These are phyloP conservation scores for Apiotrichum siamense DNA, from an alignment of 1,284 basidiomycete species.

Conservation along the genomic window DNA sequence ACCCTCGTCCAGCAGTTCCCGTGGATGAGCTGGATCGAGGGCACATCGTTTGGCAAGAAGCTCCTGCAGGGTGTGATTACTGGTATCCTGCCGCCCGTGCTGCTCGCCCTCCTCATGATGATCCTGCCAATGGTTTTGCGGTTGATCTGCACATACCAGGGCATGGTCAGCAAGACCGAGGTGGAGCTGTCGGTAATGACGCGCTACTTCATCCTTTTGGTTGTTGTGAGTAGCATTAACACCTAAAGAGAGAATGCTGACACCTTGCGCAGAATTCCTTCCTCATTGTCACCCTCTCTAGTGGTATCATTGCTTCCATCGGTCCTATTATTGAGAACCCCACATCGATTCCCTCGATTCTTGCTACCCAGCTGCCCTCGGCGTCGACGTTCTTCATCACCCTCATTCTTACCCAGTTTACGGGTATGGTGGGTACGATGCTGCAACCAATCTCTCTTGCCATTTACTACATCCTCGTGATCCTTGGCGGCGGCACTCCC, in stretches of 20 bases:
- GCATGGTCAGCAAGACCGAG: slow-evolving; percentile 63
- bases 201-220: slow-evolving; percentile 57
- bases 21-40: slow-evolving; percentile 61
- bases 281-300: slow-evolving; percentile 63
- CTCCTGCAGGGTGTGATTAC: slow-evolving; percentile 58
- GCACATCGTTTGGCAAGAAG: slow-evolving; percentile 30
- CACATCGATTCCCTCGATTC: slow-evolving; percentile 43
- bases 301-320: slow-evolving; percentile 38
- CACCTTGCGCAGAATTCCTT: slow-evolving; percentile 62
- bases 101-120: slow-evolving; percentile 64
- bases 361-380: slow-evolving; percentile 54
- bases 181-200: slow-evolving; percentile 69
- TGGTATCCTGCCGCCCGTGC: slow-evolving; percentile 60
- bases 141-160: slow-evolving; percentile 58
- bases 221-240: slow-evolving; percentile 52
- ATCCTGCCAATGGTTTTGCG: slow-evolving; percentile 64
- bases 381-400: slow-evolving; percentile 76
- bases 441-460: slow-evolving; percentile 59
- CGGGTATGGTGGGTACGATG: slow-evolving; percentile 48
- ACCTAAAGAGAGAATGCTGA: background rate
- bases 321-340: slow-evolving; percentile 40
- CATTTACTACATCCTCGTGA: slow-evolving; percentile 61
- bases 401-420: slow-evolving; percentile 55
- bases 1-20: slow-evolving; percentile 49
- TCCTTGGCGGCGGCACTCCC: slow-evolving; percentile 50